Base-by-base conservation (phyloP, 805 yeast genomes). In the Jamesozyma spencerorum region DNA sequence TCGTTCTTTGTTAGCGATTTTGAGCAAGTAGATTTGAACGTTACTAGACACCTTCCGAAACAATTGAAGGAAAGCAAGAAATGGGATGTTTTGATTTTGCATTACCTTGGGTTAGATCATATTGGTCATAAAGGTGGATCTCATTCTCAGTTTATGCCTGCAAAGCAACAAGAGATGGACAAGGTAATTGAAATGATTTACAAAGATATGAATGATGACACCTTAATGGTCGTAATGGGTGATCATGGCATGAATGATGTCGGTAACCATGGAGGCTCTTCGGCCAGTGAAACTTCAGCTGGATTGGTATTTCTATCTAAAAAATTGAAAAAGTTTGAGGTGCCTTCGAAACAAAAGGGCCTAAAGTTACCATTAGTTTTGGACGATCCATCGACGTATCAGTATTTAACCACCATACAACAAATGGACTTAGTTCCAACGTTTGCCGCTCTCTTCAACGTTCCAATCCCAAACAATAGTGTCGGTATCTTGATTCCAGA, bases 71-170 rank as follows among this genome's bases (percentile, higher is more conserved):
- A 49, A 32, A 40, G 49, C 10, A 54, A 62, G 1, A 53, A 56
- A 10, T 92, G 97, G 97, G 96, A 92, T 56, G 81, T 79, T 4
- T 64, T 92, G 46, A 81, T 92, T 31, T 64, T 92, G 30, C 99
- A 92, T 58, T 92, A 90, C 53, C 65, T 92, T 15, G 99, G 99
- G 0, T 66, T 92, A 22, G 99, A 92, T 57, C 99, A 92, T 58
- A 92, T 92, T 52, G 99, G 99, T 2, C 99, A 92, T 60, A 90
- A 87, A 57, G 94, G 95, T 34, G 99, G 99, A 0, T 90, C 98
- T 0, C 52, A 64, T 5, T 85, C 95, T 10, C 63, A 73, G 0
- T 79, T 77, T 49, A 92, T 92, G 98, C 75, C 78, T 7, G 68
- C 64, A 0, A 92, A 92, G 54, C 97, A 87, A 46, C 43, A 40